Percentiles rank a stretch among this genome's conserved stretches.
Conservation (phyloP, 768 basidiomycete species). For the Calocybe cyanea region DNA sequence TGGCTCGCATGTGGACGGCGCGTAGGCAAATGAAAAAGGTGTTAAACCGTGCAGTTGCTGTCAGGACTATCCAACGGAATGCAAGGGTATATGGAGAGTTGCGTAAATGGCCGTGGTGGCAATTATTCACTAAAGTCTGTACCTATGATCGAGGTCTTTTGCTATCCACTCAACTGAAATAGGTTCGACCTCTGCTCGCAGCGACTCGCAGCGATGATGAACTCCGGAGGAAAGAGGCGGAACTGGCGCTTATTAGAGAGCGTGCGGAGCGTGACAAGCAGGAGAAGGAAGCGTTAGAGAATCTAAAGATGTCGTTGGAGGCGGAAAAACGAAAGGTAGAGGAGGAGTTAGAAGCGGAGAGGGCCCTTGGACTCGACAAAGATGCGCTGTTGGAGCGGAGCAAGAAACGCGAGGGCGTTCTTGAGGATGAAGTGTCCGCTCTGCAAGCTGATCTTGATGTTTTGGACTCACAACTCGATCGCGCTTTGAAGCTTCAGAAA, state of each 20-base stretch:
- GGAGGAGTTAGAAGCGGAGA: conserved; percentile 78
- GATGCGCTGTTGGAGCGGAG: conserved; percentile 77
- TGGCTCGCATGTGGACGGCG: conserved; percentile 80
- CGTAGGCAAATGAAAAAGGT: conserved; percentile 92
- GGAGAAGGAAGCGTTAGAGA: conserved; percentile 76
- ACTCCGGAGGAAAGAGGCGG: conserved; percentile 80
- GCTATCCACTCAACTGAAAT: conserved; percentile 6
- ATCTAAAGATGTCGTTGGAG: conserved; percentile 77
- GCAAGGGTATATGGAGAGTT: conserved; percentile 88
- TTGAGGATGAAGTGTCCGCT: conserved; percentile 80
- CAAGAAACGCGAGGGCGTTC: conserved; percentile 78
- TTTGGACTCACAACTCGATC: conserved; percentile 82
- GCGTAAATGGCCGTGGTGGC: conserved; percentile 99
- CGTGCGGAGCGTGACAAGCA: conserved; percentile 82
- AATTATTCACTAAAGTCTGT: conserved; percentile 85
- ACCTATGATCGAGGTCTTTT: background rate
- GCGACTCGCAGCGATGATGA: conserved; percentile 93
- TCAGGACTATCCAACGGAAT: conserved; percentile 91
- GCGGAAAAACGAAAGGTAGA: conserved; percentile 81
- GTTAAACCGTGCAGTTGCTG: conserved; percentile 85
- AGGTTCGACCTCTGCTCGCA: conserved; percentile 90
- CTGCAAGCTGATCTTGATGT: conserved; percentile 82
- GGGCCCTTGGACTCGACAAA: conserved; percentile 76
- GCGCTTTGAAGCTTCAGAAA: conserved; percentile 73
- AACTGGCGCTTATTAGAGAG: conserved; percentile 76